phyloP scores from a whole-genome alignment of 805 yeast genomes.

The Candida coquimbonensis region DNA sequence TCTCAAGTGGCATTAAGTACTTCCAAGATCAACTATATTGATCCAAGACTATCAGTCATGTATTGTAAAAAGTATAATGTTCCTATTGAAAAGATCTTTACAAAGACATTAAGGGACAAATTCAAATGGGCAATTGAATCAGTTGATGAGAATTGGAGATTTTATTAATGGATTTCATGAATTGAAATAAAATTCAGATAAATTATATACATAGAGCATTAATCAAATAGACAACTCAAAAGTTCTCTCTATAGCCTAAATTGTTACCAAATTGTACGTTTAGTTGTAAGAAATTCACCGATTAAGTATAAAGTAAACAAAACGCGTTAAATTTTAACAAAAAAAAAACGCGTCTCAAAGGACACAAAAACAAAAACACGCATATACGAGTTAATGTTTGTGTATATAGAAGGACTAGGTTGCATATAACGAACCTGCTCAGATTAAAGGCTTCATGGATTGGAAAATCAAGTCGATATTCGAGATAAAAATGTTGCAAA shows the following conservation, averaged over 20 bases:
- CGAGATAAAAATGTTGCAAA: too few species aligned
- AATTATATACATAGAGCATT: background rate
- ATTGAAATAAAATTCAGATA: too few species aligned
- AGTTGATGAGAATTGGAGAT: slow-evolving; percentile 82
- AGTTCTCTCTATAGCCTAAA: background rate
- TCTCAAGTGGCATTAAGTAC: slow-evolving; percentile 91
- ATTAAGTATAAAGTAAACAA: too few species aligned
- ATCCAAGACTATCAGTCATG: slow-evolving; percentile 85
- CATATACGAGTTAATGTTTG: too few species aligned
- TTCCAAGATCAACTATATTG: slow-evolving; percentile 90
- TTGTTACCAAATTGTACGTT: too few species aligned
- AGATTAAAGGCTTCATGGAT: background rate
- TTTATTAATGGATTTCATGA: slow-evolving; percentile 30
- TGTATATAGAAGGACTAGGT: too few species aligned
- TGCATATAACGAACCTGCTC: background rate
- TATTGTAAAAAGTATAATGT: slow-evolving; percentile 80
- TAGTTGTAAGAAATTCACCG: too few species aligned
- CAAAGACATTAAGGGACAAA: slow-evolving; percentile 87
- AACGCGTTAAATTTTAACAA: too few species aligned
- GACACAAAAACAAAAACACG: too few species aligned
- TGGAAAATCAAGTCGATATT: too few species aligned
- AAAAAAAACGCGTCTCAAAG: too few species aligned
- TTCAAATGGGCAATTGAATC: slow-evolving; percentile 95
- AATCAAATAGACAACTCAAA: background rate
- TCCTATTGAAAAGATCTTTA: slow-evolving; percentile 87